Evolutionary conservation across 331 rosid genomes (phyloP), one percentile per base, ranked within the genome.

Genomic region (Pyracantha coccinea): DNA sequence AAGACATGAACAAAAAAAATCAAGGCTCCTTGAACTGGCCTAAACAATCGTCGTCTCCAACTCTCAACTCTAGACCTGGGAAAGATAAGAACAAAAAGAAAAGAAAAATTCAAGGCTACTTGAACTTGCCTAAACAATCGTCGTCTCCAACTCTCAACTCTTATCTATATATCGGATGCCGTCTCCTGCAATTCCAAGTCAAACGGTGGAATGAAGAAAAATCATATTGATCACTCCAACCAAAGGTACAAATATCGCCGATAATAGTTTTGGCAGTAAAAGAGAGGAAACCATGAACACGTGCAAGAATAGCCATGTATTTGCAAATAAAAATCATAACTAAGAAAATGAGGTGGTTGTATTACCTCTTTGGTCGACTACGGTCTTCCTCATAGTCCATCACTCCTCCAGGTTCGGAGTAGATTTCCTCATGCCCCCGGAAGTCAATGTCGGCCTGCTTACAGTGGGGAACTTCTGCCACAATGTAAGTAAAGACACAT

Each of bases 401-500:
- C 88, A 95, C 99, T 90, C 97, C 97, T 90, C 99, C 96, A 90
- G 93, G 88, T 89, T 95, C 99, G 81, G 97, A 88, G 96, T 84
- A 85, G 92, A 85, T 85, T 98, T 90, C 99, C 90, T 90, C 97
- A 78, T 90, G 96, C 83, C 97, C 96, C 90, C 97, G 83, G 93
- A 85, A 88, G 90, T 90, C 96, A 87, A 83, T 53, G 97, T 85
- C 90, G 85, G 89, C 99, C 99, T 95, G 99, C 97, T 92, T 77
- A 92, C 87, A 92, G 96, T 72, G 84, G 87, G 95, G 88, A 92
- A 86, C 99, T 95, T 95, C 99, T 95, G 99, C 96, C 99, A 95
- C 97, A 87, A 82, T 66, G 97, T 94, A 95, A 93, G 97, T 93
- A 94, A 38, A 92, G 97, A 90, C 93, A 79, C 88, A 83, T 95